Base-by-base conservation (phyloP, 164 flowering plant species). In the Umbellularia californica region DNA sequence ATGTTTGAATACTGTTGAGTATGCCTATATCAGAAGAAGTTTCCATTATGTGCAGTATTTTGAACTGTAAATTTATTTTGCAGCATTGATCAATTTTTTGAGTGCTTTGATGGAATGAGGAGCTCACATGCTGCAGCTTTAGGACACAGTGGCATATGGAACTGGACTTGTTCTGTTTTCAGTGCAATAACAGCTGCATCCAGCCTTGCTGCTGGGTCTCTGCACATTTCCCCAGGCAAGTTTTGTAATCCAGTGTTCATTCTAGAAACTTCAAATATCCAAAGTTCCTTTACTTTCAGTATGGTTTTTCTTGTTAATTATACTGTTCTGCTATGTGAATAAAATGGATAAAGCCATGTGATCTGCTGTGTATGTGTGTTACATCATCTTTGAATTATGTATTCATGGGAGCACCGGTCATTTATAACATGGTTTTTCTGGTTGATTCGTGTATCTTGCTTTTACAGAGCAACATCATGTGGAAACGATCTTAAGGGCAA, bases 51-150 rank as follows among this genome's bases (percentile, higher is more conserved):
- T 24, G 25, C 15, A 13, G 28, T 15, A 64, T 64, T 2, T 64
- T 24, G 28, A 24, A 41, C 47, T 24, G 28, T 64, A 11, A 12
- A 25, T 58, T 63, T 75, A 13, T 78, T 72, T 77, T 82, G 83
- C 95, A 96, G 99, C 65, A 82, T 96, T 75, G 92, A 96, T 75
- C 97, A 92, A 72, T 96, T 96, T 79, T 96, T 96, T 77, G 97
- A 92, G 78, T 96, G 98, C 65, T 85, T 92, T 77, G 99, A 96
- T 87, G 99, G 75, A 72, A 81, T 96, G 86, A 87, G 97, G 78
- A 87, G 77, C 74, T 90, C 89, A 63, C 98, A 92, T 68, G 86
- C 93, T 58, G 90, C 93, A 62, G 90, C 94, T 73, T 76, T 91
- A 68, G 94, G 92, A 65, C 87, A 82, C 85, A 91, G 97, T 80